phyloP scores from a whole-genome alignment of 1,139 yeast species.

The Casaregolazyma suthepensis region DNA sequence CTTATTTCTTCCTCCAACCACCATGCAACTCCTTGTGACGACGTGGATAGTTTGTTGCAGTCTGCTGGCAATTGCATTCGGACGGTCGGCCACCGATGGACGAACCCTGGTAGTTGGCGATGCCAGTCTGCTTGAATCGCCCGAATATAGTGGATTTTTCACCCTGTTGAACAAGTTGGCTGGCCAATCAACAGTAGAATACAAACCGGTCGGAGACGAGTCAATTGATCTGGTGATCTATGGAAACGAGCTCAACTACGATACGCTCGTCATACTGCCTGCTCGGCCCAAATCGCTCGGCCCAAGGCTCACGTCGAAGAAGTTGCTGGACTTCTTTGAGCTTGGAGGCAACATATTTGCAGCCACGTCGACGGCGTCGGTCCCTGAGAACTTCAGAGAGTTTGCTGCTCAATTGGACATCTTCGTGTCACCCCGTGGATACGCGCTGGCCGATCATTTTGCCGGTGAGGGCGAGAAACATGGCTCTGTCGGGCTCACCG shows the following conservation, averaged over 20 bases:
- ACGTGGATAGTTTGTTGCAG: slow-evolving; percentile 3
- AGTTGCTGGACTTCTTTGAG: slow-evolving; percentile 49
- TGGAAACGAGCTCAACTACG: slow-evolving; percentile 40
- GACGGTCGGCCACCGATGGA: slow-evolving; percentile 19
- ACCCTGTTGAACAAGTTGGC: slow-evolving; percentile 22
- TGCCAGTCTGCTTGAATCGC: slow-evolving; percentile 14
- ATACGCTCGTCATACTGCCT: slow-evolving; percentile 53
- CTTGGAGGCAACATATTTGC: slow-evolving; percentile 72
- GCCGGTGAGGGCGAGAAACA: slow-evolving; percentile 28
- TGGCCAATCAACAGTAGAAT: slow-evolving; percentile 31
- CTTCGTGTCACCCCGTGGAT: slow-evolving; percentile 73
- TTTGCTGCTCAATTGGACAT: slow-evolving; percentile 80
- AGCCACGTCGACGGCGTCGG: slow-evolving; percentile 49
- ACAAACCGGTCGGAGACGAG: slow-evolving; percentile 28
- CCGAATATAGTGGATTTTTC: slow-evolving; percentile 32
- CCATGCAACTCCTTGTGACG: slow-evolving; percentile 4
- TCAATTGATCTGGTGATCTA: slow-evolving; percentile 36
- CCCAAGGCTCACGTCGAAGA: slow-evolving; percentile 37
- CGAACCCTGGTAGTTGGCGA: slow-evolving; percentile 26
- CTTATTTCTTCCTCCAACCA: neutral
- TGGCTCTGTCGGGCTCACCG: slow-evolving; percentile 15
- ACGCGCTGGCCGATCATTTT: slow-evolving; percentile 64
- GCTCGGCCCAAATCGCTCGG: slow-evolving; percentile 37
- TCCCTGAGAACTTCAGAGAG: slow-evolving; percentile 62
- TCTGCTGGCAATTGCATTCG: slow-evolving; percentile 8